Base-by-base conservation (phyloP, 2,329 filamentous ascomycete genomes). In the Fragosphaeria purpurea region DNA sequence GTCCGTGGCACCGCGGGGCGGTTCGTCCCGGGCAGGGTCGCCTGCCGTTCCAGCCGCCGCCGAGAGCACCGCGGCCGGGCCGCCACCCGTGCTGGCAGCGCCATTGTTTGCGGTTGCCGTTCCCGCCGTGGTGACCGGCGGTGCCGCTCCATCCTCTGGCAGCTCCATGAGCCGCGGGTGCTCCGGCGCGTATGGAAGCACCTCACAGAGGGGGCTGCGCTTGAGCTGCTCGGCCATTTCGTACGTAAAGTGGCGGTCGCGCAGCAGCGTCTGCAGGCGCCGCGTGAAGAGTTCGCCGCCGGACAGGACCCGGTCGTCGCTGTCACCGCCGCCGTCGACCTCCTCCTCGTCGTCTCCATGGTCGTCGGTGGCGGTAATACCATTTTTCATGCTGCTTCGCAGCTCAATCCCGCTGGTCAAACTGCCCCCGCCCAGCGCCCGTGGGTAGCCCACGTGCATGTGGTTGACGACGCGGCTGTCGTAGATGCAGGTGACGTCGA, bases 281-380 rank as follows among this genome's bases (percentile, higher is more conserved):
- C 78, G 76, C 1, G 91, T 96, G 72, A 97, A 88, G 4, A 86
- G 80, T 59, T 95, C 86, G 41, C 93, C 93, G 56, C 93, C 93
- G 54, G 88, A 93, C 11, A 82, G 70, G 43, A 66, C 62, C 30
- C 64, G 58, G 31, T 63, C 61, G 0, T 65, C 61, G 30, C 64
- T 63, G n/a, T 54, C 58, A 3, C 11, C 39, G n/a, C 22, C 22
- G 22, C 22, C 22, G 22, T 22, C 22, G 22, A 22, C 22, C 22
- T 22, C 22, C 22, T 41, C 39, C 9, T 41, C 39, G 39, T 41
- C 48, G 46, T 35, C 40, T 41, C 46, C 40, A 5, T 39, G 39
- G 8, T 41, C 44, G 42, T 37, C 48, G 22, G 22, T 22, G 22
- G 22, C 22, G 22, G 22, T 22, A 3, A 22, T 22, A 22, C 22